Evolutionary conservation across 2,329 filamentous ascomycete species (phyloP), one percentile per base, ranked within the genome.

Genomic region (Cladorrhinum sp.): DNA sequence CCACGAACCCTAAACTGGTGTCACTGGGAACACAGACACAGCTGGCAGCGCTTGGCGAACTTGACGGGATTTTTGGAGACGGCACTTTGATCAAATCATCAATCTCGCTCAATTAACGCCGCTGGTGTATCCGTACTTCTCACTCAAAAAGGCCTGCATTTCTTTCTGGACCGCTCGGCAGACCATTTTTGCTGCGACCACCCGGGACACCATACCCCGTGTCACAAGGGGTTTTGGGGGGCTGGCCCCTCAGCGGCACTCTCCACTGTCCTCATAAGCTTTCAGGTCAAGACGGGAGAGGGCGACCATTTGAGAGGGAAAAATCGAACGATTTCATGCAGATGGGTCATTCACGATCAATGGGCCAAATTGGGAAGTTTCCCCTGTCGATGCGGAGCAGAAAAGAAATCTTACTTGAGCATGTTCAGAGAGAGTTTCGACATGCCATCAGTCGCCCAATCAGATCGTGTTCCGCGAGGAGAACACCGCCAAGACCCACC

Each of bases 161-260:
- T 4, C 3, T 45, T 22, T 23, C 32, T 18, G 52, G 53, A 56
- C 53, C 38, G 36, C 16, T 49, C 49, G 49, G 49, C 13, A 41
- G 53, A 49, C 53, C 53, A 18, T 49, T 48, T 22, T n/a, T n/a
- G n/a, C 53, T 56, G 53, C 53, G 25, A 24, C 53, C 49, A 23
- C 16, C 36, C 53, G 22, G 20, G 10, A 55, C 41, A 22, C 20
- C 20, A 41, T 23, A 55, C 52, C 52, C 27, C 51, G 52, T 29
- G 29, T 36, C 27, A 45, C 18, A 18, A 20, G 16, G 10, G 41
- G 41, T 13, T 2, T 45, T 45, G n/a, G 20, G 41, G n/a, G 41
- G n/a, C 20, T 45, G 41, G 41, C 36, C 36, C 36, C 16, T 16
- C 16, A 13, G 3, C 16, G 12, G 41, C 41, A 45, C 41, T n/a